Evolutionary conservation across 1,284 basidiomycete genomes (phyloP), one percentile per base, ranked within the genome.

Genomic region (Meira nashicola): DNA sequence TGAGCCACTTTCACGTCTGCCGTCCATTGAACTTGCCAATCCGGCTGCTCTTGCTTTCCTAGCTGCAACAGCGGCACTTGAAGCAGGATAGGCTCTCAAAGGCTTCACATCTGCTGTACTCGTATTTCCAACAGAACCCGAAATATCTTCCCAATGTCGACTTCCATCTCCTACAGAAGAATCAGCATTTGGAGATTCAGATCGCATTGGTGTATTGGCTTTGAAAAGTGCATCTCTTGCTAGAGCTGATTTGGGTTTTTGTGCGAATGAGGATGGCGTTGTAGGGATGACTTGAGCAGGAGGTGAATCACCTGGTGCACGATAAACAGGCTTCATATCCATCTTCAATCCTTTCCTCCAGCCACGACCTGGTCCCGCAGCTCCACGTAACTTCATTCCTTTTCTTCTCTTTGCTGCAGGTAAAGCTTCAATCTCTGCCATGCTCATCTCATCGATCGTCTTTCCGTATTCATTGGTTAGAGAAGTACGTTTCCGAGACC

Each of bases 331-430:
- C 47, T 76, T 76, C 54, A 74, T 70, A 9, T 73, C 74, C 57
- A 74, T 75, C 11, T 69, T 72, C n/a, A 77, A 57, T 7, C 74
- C 74, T 43, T 74, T 75, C 21, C 74, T 66, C 74, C 74, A 77
- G 1, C 73, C 73, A 41, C 73, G 57, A 7, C 74, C 74, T 1
- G 74, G 74, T 12, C 74, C 74, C n/a, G 71, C 65, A 0, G 74
- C 73, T 21, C 74, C 74, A 38, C 73, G 55, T 1, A 73, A 71
- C 50, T 77, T 75, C 51, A 68, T 68, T 2, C 67, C 67, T 60
- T 74, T 73, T 12, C 74, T 54, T 23, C 74, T 59, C 62, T 77
- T 77, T 2, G 74, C 74, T 12, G 73, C 70, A 6, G 74, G 74
- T 50, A 77, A 54, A 14, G 73, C 74, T 33, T 77, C 74, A 39